phyloP scores from a whole-genome alignment of 176 grass and related monocot species.

The Calamus simplicifolius region DNA sequence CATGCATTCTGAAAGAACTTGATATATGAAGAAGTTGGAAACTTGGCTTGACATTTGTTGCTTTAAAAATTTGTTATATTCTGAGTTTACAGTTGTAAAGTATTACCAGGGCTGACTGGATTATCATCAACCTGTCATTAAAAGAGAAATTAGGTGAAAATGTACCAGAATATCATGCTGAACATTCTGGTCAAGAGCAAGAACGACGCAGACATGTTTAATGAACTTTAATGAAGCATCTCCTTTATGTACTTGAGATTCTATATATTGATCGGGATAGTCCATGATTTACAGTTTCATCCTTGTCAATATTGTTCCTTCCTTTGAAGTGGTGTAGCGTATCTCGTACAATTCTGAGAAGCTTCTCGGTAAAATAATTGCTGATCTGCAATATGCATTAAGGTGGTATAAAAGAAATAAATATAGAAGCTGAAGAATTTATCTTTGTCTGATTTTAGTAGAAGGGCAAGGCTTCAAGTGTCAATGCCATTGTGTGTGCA shows the following conservation, averaged over 20 bases:
- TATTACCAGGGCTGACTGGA: too few species aligned
- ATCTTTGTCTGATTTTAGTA: too few species aligned
- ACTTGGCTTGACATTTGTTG: too few species aligned
- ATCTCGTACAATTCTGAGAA: slow-evolving; percentile 73
- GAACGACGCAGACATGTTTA: slow-evolving; percentile 91
- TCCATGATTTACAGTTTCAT: slow-evolving; percentile 32
- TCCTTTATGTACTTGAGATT: slow-evolving; percentile 50
- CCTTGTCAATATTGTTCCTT: slow-evolving; percentile 41
- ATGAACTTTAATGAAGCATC: slow-evolving; percentile 86
- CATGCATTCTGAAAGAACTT: too few species aligned
- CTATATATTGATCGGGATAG: background rate
- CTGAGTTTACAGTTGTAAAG: too few species aligned
- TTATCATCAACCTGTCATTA: background rate
- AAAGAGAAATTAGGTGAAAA: slow-evolving; percentile 12
- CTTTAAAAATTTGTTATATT: too few species aligned
- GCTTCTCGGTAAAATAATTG: slow-evolving; percentile 85
- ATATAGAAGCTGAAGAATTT: too few species aligned
- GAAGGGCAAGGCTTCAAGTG: too few species aligned
- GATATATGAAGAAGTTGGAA: too few species aligned
- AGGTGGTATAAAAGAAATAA: too few species aligned
- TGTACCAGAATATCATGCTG: slow-evolving; percentile 95
- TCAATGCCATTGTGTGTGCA: too few species aligned
- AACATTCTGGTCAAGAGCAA: slow-evolving; percentile 82
- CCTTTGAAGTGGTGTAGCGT: slow-evolving; percentile 72
- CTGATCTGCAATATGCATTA: slow-evolving; percentile 57